phyloP scores from a whole-genome alignment of 1,284 basidiomycete species.

The Chondrostereum purpureum region DNA sequence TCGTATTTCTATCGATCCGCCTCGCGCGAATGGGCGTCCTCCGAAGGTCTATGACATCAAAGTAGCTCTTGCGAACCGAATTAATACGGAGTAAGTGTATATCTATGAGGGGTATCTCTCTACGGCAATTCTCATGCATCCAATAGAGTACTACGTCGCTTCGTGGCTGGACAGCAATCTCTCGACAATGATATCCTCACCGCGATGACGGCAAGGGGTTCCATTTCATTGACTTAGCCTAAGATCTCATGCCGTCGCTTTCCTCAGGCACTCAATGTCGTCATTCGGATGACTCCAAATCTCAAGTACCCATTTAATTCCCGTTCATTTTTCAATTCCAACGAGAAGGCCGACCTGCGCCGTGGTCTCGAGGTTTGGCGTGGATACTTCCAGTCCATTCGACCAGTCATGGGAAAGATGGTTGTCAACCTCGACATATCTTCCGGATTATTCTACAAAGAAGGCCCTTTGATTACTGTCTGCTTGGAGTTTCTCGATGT shows the following conservation, averaged over 20 bases:
- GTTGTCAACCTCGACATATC: constrained; percentile 57
- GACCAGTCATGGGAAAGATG: constrained; percentile 44
- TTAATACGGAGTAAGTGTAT: constrained; percentile 37
- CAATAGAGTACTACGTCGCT: constrained; percentile 44
- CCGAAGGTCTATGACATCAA: constrained; percentile 35
- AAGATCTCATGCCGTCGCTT: constrained; percentile 19
- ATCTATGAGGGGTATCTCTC: background rate
- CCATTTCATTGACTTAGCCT: constrained; percentile 25
- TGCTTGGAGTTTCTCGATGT: constrained; percentile 36
- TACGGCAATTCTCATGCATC: constrained; percentile 27
- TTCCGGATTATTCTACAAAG: constrained; percentile 53
- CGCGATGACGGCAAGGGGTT: constrained; percentile 41
- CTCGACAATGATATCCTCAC: constrained; percentile 50
- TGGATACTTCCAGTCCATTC: constrained; percentile 55
- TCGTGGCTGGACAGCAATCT: constrained; percentile 41
- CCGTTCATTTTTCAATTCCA: constrained; percentile 51
- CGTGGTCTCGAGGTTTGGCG: constrained; percentile 47
- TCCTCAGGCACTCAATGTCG: constrained; percentile 48
- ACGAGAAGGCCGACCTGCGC: constrained; percentile 42
- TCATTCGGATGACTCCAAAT: constrained; percentile 51
- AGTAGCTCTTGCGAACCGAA: constrained; percentile 35
- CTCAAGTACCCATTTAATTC: constrained; percentile 50
- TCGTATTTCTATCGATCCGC: constrained; percentile 10
- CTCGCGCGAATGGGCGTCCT: constrained; percentile 7
- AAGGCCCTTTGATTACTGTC: constrained; percentile 27